Percentiles rank a stretch among this genome's conserved stretches.
These are phyloP conservation scores for Sugiyamaella castrensis DNA, from an alignment of 1,139 yeast species.

Conservation along the genomic window DNA sequence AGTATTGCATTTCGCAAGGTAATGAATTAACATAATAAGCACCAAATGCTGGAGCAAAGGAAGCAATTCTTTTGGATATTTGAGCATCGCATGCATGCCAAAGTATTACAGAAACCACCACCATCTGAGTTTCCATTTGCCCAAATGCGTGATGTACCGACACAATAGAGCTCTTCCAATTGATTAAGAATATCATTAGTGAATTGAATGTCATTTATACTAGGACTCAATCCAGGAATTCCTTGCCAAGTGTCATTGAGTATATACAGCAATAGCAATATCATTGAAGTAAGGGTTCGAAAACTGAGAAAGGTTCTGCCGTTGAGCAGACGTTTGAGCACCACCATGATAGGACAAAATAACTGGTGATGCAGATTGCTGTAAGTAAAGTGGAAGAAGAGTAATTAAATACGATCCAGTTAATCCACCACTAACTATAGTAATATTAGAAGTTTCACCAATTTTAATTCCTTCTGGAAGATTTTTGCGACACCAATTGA, in stretches of 20 bases:
- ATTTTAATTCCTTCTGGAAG: slow-evolving; percentile 2
- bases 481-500: too few relatives aligned
- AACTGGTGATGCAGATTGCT: neutral
- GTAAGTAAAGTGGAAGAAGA: neutral
- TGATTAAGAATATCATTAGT: slow-evolving; percentile 8
- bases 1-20: slow-evolving; percentile 3
- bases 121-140: slow-evolving; percentile 3
- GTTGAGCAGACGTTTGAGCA: slow-evolving; percentile 4
- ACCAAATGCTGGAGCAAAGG: slow-evolving; percentile 10
- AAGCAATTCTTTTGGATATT: slow-evolving; percentile 1
- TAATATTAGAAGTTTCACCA: slow-evolving; percentile 5
- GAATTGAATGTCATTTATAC: slow-evolving; percentile 7
- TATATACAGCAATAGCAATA: slow-evolving; percentile 10
- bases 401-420: slow-evolving; percentile 1
- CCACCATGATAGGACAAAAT: slow-evolving; percentile 11
- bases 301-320: slow-evolving; percentile 3
- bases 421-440: slow-evolving; percentile 8
- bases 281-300: slow-evolving; percentile 8
- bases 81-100: slow-evolving; percentile 5
- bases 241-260: slow-evolving; percentile 11
- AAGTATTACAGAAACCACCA: slow-evolving; percentile 4
- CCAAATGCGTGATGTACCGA: slow-evolving; percentile 6
- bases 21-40: too few relatives aligned
- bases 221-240: slow-evolving; percentile 2
- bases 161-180: slow-evolving; percentile 2